Conservation (phyloP, 768 basidiomycete genomes). For the Rossbeevera mucosa region DNA sequence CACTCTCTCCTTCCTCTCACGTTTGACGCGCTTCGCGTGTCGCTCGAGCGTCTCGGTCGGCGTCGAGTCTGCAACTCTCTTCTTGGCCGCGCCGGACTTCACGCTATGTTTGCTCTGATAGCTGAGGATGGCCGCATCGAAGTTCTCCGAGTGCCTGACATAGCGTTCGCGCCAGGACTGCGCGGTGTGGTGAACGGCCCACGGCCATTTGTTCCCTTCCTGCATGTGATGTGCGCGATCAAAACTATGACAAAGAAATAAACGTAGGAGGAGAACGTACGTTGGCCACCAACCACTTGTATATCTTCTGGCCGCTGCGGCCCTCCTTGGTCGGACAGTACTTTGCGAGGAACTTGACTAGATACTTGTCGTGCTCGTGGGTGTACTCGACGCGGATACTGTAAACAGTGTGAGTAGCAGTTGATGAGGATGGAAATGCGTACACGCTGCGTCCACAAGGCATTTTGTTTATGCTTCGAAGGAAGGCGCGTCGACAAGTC, state of each 20-base stretch:
- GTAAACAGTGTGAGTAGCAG: background rate
- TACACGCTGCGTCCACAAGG: background rate
- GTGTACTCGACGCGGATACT: conserved; percentile 31
- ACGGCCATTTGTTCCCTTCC: conserved; percentile 43
- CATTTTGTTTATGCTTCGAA: background rate
- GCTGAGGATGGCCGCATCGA: conserved; percentile 39
- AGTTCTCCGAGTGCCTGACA: conserved; percentile 37
- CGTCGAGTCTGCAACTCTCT: background rate
- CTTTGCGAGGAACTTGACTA: conserved; percentile 47
- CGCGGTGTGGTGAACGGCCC: conserved; percentile 50
- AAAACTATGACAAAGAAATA: background rate
- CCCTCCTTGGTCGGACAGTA: conserved; percentile 39
- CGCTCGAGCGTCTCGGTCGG: background rate
- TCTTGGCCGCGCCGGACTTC: background rate
- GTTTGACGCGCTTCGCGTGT: conserved; percentile 9
- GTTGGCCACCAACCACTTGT: conserved; percentile 39
- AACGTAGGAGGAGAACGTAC: conserved; percentile 32
- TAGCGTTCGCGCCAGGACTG: conserved; percentile 67
- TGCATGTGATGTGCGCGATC: conserved; percentile 20
- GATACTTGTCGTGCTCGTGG: conserved; percentile 37
- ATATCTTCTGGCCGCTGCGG: conserved; percentile 46
- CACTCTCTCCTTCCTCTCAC: background rate
- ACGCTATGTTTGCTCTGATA: conserved; percentile 34
- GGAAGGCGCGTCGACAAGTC: background rate
- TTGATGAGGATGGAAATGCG: background rate